Conservation (phyloP, 306 rosid genomes). For the Aeschynomene evenia region DNA sequence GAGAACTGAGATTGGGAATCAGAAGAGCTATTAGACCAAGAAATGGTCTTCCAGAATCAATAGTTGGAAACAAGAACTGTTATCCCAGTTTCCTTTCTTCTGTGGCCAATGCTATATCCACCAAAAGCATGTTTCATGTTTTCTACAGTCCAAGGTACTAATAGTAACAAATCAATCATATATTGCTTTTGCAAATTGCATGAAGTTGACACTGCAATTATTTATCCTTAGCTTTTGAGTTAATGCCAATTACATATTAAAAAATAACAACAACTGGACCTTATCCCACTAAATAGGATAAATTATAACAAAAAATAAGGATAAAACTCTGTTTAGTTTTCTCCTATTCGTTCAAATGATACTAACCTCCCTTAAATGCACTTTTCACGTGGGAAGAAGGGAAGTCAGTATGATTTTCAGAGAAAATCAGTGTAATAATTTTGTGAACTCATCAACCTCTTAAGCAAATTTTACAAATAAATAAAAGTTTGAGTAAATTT, state of each 20-base stretch:
- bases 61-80: slow-evolving; percentile 66
- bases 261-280: too few relatives aligned
- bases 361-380: too few relatives aligned
- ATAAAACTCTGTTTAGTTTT: too few relatives aligned
- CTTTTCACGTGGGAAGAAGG: too few relatives aligned
- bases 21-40: slow-evolving; percentile 88
- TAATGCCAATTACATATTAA: not conserved
- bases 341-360: too few relatives aligned
- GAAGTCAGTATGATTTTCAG: too few relatives aligned
- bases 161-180: slow-evolving; percentile 10
- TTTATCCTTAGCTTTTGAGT: slow-evolving; percentile 15
- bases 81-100: slow-evolving; percentile 62
- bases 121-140: slow-evolving; percentile 83
- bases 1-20: slow-evolving; percentile 94
- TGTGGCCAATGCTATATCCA: slow-evolving; percentile 82
- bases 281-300: too few relatives aligned
- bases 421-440: too few relatives aligned
- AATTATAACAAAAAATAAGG: too few relatives aligned
- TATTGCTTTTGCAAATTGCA: slow-evolving; percentile 16
- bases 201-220: not conserved
- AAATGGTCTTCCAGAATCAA: slow-evolving; percentile 85
- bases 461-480: too few relatives aligned
- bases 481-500: too few relatives aligned
- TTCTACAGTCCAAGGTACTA: slow-evolving; percentile 95
- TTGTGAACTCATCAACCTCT: too few relatives aligned